Conservation (phyloP, 1,284 basidiomycete genomes). For the Marasmius sp. region DNA sequence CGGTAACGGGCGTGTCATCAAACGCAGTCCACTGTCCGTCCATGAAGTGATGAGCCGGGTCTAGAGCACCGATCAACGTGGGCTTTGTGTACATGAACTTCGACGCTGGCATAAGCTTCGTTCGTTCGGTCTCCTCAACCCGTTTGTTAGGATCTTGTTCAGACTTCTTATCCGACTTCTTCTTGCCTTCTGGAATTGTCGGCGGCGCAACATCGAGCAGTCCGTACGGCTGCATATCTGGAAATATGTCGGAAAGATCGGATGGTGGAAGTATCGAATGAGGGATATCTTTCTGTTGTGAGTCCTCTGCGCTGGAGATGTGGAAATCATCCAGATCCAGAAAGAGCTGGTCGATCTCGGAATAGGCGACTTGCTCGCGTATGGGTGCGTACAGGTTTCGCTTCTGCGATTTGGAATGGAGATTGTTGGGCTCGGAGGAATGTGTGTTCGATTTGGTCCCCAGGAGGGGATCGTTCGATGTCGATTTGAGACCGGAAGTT, state of each 20-base stretch:
- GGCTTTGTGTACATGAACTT: constrained; percentile 70
- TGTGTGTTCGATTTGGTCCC: constrained; percentile 38
- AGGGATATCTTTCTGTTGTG: constrained; percentile 32
- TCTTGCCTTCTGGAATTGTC: constrained; percentile 41
- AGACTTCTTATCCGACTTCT: constrained; percentile 53
- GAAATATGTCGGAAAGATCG: constrained; percentile 61
- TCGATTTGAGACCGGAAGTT: constrained; percentile 27
- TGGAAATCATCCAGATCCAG: constrained; percentile 51
- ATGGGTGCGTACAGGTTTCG: constrained; percentile 50
- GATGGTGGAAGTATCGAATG: constrained; percentile 35
- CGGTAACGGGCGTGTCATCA: constrained; percentile 53
- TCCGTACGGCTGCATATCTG: constrained; percentile 56
- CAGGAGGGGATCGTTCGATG: constrained; percentile 53
- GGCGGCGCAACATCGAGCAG: constrained; percentile 47
- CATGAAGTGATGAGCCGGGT: constrained; percentile 67
- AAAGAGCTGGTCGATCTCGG: constrained; percentile 57
- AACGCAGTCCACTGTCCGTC: constrained; percentile 58
- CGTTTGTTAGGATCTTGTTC: constrained; percentile 71
- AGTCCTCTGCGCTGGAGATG: constrained; percentile 35
- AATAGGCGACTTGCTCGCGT: constrained; percentile 60
- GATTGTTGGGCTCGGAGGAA: constrained; percentile 21
- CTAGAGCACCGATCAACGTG: constrained; percentile 65
- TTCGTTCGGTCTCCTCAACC: constrained; percentile 64
- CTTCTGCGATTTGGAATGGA: constrained; percentile 39
- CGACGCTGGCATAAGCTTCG: constrained; percentile 62